These are phyloP conservation scores for Xerocomellus intermedius DNA, from an alignment of 768 basidiomycete genomes.

Conservation along the genomic window DNA sequence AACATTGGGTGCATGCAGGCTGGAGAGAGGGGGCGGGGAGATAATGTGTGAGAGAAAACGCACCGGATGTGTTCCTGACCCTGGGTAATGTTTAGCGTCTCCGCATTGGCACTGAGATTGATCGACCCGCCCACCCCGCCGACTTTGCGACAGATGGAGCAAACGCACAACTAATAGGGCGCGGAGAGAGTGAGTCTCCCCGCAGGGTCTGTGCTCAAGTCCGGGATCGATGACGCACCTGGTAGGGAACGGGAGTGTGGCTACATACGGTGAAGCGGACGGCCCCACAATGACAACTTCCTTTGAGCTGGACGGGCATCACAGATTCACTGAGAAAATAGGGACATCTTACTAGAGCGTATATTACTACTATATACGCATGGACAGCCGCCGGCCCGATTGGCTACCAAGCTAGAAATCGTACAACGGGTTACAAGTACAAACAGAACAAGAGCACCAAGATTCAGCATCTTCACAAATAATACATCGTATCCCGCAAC, in stretches of 20 bases:
- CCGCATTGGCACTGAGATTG: conserved; percentile 57
- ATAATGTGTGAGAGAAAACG: neutral
- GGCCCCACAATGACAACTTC: conserved; percentile 38
- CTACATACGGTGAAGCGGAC: conserved; percentile 36
- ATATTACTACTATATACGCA: neutral
- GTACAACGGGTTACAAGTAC: too few species aligned
- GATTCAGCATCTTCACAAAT: conserved; percentile 36
- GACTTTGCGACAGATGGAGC: conserved; percentile 71
- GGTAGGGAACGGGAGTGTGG: conserved; percentile 63
- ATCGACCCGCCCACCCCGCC: conserved; percentile 64
- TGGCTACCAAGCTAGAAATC: too few species aligned
- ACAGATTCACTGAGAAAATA: neutral
- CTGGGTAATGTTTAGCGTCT: conserved; percentile 48
- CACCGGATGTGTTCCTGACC: conserved; percentile 58
- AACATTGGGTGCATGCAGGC: too few species aligned
- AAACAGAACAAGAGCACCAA: too few species aligned
- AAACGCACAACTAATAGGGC: conserved; percentile 49
- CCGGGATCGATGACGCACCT: conserved; percentile 34
- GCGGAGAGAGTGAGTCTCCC: neutral
- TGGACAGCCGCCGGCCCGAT: neutral
- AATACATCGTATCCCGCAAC: conserved; percentile 71
- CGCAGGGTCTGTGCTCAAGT: neutral
- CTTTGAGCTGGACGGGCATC: conserved; percentile 53
- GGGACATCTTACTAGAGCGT: neutral
- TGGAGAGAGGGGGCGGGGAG: too few species aligned